Base-by-base conservation (phyloP, 2,329 filamentous ascomycete species). In the Colletotrichum tamarilloi region DNA sequence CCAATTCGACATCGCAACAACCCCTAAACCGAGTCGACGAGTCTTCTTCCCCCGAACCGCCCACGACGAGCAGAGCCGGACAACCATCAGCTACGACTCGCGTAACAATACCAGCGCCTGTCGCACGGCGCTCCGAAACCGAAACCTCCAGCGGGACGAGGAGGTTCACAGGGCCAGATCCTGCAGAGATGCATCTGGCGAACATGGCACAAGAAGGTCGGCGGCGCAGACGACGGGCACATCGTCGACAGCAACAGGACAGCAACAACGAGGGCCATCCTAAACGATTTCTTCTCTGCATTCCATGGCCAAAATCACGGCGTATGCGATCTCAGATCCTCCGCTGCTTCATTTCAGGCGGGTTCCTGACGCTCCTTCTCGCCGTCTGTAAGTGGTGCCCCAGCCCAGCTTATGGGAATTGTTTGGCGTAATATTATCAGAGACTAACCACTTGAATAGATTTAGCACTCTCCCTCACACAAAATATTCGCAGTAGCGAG, bases 391-490 rank as follows among this genome's bases (percentile, higher is more conserved):
- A 84, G 92, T 87, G 38, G 38, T 38, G 24, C 11, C 26, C 32
- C 7, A 52, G 55, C n/a, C 56, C 7, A 55, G 6, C 30, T 35
- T 30, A 35, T 46, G 7, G 49, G 35, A 6, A n/a, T 8, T n/a
- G 30, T 38, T 38, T 28, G 8, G 24, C 26, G 38, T 28, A 24
- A 4, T 73, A 58, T 26, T 28, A 32, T 32, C 30, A 28, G 62
- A 66, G 32, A 46, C 7, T 58, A 3, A n/a, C 59, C 8, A 58
- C 56, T 28, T 63, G 53, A n/a, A 26, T 67, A 97, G 94, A 97
- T 80, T 88, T 97, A 75, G 90, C 90, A 5, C 88, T 97, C 57
- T 89, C 91, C 24, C 85, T 95, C 57, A 92, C 92, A 3, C 87
- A 90, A 74, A 89, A 89, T 53, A 86, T 91, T 73, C 85, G 89